Conservation (phyloP, 352 stramenopile genomes). For the Paralagenidium karlingii region DNA sequence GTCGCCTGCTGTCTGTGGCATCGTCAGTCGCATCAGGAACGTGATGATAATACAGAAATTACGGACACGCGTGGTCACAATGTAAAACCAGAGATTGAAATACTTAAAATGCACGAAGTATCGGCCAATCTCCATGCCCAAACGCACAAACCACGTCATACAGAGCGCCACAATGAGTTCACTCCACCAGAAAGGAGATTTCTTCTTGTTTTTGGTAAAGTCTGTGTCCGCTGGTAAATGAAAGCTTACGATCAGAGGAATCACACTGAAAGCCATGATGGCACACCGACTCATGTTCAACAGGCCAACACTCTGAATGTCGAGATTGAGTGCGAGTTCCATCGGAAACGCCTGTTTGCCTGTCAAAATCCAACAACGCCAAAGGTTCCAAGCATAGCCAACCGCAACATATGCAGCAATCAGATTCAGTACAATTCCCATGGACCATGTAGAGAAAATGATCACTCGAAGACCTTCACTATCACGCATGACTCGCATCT, state of each 20-base stretch:
- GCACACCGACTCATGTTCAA: constrained; percentile 13
- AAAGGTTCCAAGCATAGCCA: constrained; percentile 11
- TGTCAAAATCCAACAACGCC: constrained; percentile 11
- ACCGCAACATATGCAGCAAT: constrained; percentile 15
- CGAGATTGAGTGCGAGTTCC: constrained; percentile 16
- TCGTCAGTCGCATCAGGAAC: too few species aligned
- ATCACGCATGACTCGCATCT: too few species aligned
- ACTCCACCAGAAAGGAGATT: constrained; percentile 4
- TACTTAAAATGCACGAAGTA: constrained; percentile 8
- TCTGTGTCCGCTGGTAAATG: constrained; percentile 14
- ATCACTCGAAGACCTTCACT: constrained; percentile 12
- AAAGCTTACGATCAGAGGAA: constrained; percentile 16
- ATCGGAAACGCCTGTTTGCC: constrained; percentile 10
- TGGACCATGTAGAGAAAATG: constrained; percentile 24
- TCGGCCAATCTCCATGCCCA: constrained; percentile 15
- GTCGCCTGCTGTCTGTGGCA: too few species aligned
- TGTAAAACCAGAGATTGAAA: constrained; percentile 11
- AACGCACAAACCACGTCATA: constrained; percentile 14
- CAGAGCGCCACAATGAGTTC: constrained; percentile 15
- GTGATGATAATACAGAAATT: too few species aligned
- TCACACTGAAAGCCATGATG: constrained; percentile 13
- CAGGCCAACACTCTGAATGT: constrained; percentile 20
- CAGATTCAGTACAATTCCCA: constrained; percentile 19
- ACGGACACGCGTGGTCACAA: too few species aligned
- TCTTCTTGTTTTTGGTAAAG: constrained; percentile 11